Base-by-base conservation (phyloP, 495 filamentous ascomycete species). In the Penicillium macrosclerotiorum region DNA sequence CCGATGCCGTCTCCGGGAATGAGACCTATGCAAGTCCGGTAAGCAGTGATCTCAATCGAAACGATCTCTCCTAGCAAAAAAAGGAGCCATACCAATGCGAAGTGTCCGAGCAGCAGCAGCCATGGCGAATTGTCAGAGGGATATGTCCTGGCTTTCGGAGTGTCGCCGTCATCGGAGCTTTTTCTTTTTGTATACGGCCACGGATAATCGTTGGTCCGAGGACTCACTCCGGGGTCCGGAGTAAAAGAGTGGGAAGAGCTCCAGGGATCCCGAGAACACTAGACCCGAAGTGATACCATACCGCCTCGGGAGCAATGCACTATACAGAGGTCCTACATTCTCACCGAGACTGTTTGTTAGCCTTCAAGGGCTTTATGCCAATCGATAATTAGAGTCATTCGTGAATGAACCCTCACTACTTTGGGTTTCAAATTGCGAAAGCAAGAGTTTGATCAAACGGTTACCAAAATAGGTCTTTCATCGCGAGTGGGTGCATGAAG, bases 1-100 rank as follows among this genome's bases (percentile, higher is more conserved):
- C 93, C 93, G 69, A 98, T 98, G 67, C 93, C 93, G 74, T 98
- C 93, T 65, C 93, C 93, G 66, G 93, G 89, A 59, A 97, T 96
- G 63, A 98, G 86, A 62, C 90, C 91, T 94, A 55, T 35, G 57
- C 13, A 9, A n/a, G 36, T 37, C 20, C 54, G 45, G 33, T 60
- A 59, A 66, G 52, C 29, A 17, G 55, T 34, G 51, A 44, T 54
- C n/a, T 57, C 39, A 27, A 37, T 11, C 20, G 17, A 42, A 14
- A 20, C n/a, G 9, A 16, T 25, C 31, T 7, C 4, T 17, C 1
- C 13, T 8, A 8, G 2, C 31, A 32, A 18, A 43, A 40, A 19
- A 47, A 24, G 33, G 7, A 38, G 44, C 52, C 68, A 49, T 57
- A 78, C 75, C 78, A 71, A 81, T 81, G 52, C 78, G 74, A 51